A percentile compares a stretch with the other conserved stretches of the same genome.
Evolutionary conservation across 805 yeast genomes (phyloP).

Genomic region (Tetrapisispora fleetii): DNA sequence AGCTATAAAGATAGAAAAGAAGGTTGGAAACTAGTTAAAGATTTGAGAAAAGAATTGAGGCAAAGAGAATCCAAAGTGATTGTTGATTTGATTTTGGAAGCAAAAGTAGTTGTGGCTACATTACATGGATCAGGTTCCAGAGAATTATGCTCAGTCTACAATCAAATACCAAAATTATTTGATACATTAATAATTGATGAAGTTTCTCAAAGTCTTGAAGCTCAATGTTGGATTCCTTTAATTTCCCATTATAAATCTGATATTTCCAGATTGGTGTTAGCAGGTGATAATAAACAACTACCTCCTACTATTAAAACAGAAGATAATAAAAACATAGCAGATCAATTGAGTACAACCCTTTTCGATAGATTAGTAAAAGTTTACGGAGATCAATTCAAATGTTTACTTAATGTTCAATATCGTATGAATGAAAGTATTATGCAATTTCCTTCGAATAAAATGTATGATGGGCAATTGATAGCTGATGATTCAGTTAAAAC

Average conservation of each 20-base stretch:
- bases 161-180: constrained; percentile 36
- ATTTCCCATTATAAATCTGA: constrained; percentile 47
- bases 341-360: constrained; percentile 50
- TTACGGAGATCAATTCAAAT: constrained; percentile 39
- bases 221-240: constrained; percentile 94
- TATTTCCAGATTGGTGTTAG: constrained; percentile 55
- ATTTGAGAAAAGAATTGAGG: constrained; percentile 59
- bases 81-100: constrained; percentile 43
- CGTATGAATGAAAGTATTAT: constrained; percentile 76
- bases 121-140: constrained; percentile 80
- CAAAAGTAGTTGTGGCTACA: constrained; percentile 71
- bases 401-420: constrained; percentile 67
- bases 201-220: constrained; percentile 88
- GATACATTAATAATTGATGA: constrained; percentile 87
- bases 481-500: constrained; percentile 53
- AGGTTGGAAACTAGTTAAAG: constrained; percentile 60
- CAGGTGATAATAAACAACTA: constrained; percentile 88
- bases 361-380: constrained; percentile 66
- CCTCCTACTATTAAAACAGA: constrained; percentile 79
- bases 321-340: constrained; percentile 33
- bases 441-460: constrained; percentile 59
- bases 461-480: constrained; percentile 52
- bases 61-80: constrained; percentile 55
- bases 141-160: constrained; percentile 48
- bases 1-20: constrained; percentile 53